Percentiles rank a stretch among this genome's conserved stretches.
phyloP scores from a whole-genome alignment of 768 basidiomycete genomes.

The Phlebiopsis gigantea region DNA sequence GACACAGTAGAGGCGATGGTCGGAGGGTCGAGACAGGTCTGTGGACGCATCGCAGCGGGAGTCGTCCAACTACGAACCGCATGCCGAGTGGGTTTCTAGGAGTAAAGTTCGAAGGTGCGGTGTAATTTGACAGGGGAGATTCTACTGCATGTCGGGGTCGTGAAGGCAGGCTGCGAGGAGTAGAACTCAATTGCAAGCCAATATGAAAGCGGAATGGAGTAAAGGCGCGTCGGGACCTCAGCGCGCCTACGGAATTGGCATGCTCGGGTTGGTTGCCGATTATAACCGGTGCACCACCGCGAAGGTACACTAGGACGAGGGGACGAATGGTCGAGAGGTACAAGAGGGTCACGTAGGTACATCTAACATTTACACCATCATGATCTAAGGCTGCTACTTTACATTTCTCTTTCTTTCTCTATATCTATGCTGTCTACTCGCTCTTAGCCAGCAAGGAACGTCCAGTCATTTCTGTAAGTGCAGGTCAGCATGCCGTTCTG shows the following conservation, averaged over 20 bases:
- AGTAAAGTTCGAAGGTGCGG: background rate
- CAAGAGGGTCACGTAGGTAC: background rate
- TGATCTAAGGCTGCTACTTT: background rate
- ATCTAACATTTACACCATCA: background rate
- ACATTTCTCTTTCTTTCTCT: slow-evolving; percentile 6
- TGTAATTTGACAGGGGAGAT: background rate
- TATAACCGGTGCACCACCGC: no score
- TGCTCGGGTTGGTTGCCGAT: background rate
- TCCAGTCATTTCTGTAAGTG: slow-evolving; percentile 24
- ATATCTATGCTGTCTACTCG: slow-evolving; percentile 11
- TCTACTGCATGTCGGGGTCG: background rate
- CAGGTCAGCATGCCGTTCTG: slow-evolving; percentile 12
- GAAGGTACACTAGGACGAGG: background rate
- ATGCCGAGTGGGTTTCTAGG: background rate
- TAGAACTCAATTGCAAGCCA: background rate
- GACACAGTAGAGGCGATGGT: background rate
- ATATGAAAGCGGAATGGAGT: background rate
- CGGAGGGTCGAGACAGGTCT: background rate
- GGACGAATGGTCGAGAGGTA: background rate
- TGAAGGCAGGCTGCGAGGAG: background rate
- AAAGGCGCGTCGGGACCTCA: background rate
- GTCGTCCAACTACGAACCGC: background rate
- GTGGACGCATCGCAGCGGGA: background rate
- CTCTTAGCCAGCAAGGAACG: slow-evolving; percentile 25
- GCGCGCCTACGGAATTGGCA: background rate